Conservation (phyloP, 306 rosid genomes). For the Mucuna pruriens region DNA sequence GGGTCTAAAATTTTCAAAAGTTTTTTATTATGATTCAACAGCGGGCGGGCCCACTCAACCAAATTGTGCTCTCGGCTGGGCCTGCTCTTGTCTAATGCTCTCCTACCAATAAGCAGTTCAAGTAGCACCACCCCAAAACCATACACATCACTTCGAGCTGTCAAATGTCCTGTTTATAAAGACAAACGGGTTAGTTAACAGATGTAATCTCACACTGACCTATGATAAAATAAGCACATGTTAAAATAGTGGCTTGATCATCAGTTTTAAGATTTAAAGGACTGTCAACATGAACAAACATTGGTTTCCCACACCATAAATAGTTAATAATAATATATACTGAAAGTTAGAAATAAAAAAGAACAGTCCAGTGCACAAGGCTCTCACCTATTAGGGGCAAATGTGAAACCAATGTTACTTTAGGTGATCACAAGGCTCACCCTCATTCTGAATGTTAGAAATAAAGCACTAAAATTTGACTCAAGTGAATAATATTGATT, state of each 20-base stretch:
- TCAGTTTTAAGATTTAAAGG: conserved; percentile 22
- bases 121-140: conserved; percentile 95
- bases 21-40: conserved; percentile 81
- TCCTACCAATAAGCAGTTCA: conserved; percentile 88
- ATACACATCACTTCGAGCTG: conserved; percentile 92
- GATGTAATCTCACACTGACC: background rate
- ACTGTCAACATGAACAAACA: conserved; percentile 1
- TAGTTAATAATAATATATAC: background rate
- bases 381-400: background rate
- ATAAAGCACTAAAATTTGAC: conserved; percentile 6
- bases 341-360: background rate
- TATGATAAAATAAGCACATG: background rate
- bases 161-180: conserved; percentile 78
- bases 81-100: conserved; percentile 90
- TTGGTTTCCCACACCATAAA: background rate
- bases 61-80: conserved; percentile 92
- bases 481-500: background rate
- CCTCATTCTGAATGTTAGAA: background rate
- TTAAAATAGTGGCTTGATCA: conserved; percentile 10
- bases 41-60: conserved; percentile 95
- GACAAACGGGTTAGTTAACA: conserved; percentile 36
- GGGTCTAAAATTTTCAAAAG: conserved; percentile 79
- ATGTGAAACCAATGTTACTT: too few species aligned
- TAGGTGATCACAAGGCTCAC: too few species aligned
- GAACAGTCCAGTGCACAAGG: too few species aligned